Percentiles rank a stretch among this genome's conserved stretches.
These are phyloP conservation scores for Pisolithus orientalis DNA, from an alignment of 768 basidiomycete species.

Conservation along the genomic window DNA sequence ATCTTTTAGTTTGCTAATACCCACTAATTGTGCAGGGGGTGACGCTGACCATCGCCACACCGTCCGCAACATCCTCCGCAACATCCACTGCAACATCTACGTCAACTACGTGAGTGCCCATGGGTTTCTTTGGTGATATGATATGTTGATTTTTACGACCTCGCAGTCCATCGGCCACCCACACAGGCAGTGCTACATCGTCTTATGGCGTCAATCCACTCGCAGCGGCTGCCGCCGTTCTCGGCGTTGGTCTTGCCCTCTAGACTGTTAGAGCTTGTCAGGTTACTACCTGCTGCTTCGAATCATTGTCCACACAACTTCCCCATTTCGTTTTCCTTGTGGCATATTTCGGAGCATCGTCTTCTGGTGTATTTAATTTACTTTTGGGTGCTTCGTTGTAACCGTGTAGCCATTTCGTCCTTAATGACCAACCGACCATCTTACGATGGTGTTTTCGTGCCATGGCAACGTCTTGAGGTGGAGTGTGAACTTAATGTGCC, in stretches of 20 bases:
- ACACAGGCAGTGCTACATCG: constrained; percentile 4
- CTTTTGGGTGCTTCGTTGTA: neutral
- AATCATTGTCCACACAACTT: neutral
- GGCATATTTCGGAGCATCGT: neutral
- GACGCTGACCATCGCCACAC: constrained; percentile 34
- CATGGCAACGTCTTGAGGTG: too few species aligned
- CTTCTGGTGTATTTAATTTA: neutral
- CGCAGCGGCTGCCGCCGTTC: constrained; percentile 5
- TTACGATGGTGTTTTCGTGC: too few species aligned
- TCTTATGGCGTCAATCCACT: constrained; percentile 7
- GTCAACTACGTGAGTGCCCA: neutral
- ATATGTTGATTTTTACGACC: neutral
- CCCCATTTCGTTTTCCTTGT: neutral
- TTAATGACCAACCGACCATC: neutral
- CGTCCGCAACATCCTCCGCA: constrained; percentile 18
- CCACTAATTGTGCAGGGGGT: constrained; percentile 38
- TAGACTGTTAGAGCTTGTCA: neutral
- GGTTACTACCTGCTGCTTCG: neutral
- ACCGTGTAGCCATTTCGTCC: neutral
- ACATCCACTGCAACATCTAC: constrained; percentile 11
- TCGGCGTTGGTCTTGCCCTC: constrained; percentile 10
- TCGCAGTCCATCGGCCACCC: neutral
- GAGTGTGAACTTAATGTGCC: too few species aligned
- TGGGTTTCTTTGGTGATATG: neutral
- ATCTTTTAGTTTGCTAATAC: neutral